Evolutionary conservation across 495 filamentous ascomycete species (phyloP), one percentile per base, ranked within the genome.

Genomic region (Astrocystis sublimbata): DNA sequence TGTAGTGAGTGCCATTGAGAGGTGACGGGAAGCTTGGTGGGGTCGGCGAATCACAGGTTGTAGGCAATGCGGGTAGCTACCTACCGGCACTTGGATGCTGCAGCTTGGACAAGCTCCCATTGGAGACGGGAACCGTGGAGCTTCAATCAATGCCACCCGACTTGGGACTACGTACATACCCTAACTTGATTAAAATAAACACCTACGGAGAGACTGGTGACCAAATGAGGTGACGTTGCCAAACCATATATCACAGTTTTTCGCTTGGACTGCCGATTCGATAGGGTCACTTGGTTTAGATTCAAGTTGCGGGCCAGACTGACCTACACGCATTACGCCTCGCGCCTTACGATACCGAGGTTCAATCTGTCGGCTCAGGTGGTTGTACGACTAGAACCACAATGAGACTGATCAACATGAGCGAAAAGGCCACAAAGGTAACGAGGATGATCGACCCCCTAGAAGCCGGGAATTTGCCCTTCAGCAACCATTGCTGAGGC

Each of bases 401-500:
- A 36, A 88, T 81, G 66, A 94, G 71, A 68, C 85, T 86, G 31
- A 86, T 79, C 40, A 92, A 72, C 75, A 93, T 92, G 67, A 94
- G 78, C 12, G 85, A 80, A 67, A 81, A 77, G 38, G 91, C 84
- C 28, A 96, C 78, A 52, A 89, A 74, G 7, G 88, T 84, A 40
- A 96, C 83, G 38, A 97, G 62, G 24, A 92, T 82, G 63, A 98
- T 85, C 62, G 92, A 94, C 21, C 92, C 93, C 43, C 93, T 82
- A 68, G 91, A 93, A 1, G 93, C 93, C 0, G 93, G 93, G 64
- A 97, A 98, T 71, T 97, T 97, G 58, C 93, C 93, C 59, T 87
- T 82, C 40, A 97, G 87, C 55, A 98, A 86, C 89, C 96, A 98
- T 67, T 93, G 86, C 76, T 92, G 87, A 24, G 79, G 73, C 66